Evolutionary conservation across 1,284 basidiomycete species (phyloP).

Genomic region (Sporisorium graminicola): DNA sequence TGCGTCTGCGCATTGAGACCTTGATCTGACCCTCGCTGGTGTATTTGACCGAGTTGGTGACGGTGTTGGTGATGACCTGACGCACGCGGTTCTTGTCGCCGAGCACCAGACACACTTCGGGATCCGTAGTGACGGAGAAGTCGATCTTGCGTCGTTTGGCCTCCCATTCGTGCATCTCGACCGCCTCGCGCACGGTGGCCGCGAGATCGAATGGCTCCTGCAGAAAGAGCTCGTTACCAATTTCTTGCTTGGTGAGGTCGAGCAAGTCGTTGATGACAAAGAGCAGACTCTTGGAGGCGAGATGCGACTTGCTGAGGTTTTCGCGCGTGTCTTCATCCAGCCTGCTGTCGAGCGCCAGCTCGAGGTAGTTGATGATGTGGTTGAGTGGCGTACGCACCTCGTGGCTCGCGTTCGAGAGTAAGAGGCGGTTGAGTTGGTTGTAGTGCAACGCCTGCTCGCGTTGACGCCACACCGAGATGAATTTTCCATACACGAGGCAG

Average conservation of each 20-base stretch:
- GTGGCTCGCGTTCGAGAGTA: conserved; percentile 89
- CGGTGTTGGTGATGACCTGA: conserved; percentile 84
- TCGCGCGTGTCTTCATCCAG: conserved; percentile 83
- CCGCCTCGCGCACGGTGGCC: conserved; percentile 79
- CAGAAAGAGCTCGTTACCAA: conserved; percentile 82
- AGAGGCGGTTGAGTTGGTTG: conserved; percentile 82
- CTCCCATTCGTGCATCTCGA: conserved; percentile 76
- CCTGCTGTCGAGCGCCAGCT: conserved; percentile 84
- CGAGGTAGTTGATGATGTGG: conserved; percentile 76
- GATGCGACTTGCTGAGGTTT: conserved; percentile 82
- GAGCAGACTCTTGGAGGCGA: conserved; percentile 79
- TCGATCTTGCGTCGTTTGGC: conserved; percentile 77
- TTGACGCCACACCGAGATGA: conserved; percentile 89
- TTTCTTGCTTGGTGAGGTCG: conserved; percentile 85
- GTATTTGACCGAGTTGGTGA: conserved; percentile 83
- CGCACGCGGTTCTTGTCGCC: conserved; percentile 76
- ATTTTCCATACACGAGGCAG: conserved; percentile 86
- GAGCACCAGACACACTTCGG: conserved; percentile 74
- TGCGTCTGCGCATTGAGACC: conserved; percentile 74
- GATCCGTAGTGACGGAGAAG: conserved; percentile 77
- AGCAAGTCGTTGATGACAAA: conserved; percentile 84
- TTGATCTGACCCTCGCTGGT: conserved; percentile 78
- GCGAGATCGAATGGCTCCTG: conserved; percentile 85
- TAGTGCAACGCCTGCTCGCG: conserved; percentile 83
- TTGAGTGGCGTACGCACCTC: conserved; percentile 75